phyloP scores from a whole-genome alignment of 2,329 filamentous ascomycete species.

The Coniella vitis region DNA sequence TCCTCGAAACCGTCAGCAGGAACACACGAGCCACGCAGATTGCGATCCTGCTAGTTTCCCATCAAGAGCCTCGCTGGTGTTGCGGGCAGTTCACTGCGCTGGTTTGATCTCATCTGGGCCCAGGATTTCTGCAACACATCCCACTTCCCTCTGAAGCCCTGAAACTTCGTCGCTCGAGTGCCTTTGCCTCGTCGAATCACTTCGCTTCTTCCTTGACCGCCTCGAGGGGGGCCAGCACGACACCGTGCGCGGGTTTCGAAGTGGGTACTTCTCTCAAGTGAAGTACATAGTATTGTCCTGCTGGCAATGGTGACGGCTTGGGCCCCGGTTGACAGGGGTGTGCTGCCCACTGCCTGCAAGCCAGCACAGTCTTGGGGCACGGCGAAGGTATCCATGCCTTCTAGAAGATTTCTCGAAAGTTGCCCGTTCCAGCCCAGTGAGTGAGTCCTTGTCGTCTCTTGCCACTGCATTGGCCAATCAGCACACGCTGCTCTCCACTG shows the following conservation, averaged over 20 bases:
- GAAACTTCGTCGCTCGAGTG: not conserved
- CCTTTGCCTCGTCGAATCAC: not conserved
- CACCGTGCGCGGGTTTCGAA: slow-evolving; percentile 8
- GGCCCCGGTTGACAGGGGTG: not conserved
- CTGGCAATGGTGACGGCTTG: not conserved
- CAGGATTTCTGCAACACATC: not conserved
- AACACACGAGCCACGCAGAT: no score
- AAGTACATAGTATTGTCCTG: not conserved
- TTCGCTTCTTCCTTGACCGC: slow-evolving; percentile 3
- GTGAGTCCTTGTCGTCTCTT: slow-evolving; percentile 5
- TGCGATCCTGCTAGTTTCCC: no score
- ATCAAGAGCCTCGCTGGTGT: no score
- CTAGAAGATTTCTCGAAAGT: slow-evolving; percentile 15
- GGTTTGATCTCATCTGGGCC: not conserved
- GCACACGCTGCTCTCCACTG: slow-evolving; percentile 10
- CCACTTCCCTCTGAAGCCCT: not conserved
- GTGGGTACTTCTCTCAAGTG: not conserved
- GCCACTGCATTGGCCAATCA: slow-evolving; percentile 13
- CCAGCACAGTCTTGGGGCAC: not conserved
- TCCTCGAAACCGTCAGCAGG: no score
- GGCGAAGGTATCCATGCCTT: not conserved
- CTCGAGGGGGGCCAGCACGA: slow-evolving; percentile 2
- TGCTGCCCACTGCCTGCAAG: not conserved
- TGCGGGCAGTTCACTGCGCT: not conserved
- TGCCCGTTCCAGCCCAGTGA: slow-evolving; percentile 11